These are phyloP conservation scores for Tricholoma matsutake DNA, from an alignment of 768 basidiomycete species.

Conservation along the genomic window DNA sequence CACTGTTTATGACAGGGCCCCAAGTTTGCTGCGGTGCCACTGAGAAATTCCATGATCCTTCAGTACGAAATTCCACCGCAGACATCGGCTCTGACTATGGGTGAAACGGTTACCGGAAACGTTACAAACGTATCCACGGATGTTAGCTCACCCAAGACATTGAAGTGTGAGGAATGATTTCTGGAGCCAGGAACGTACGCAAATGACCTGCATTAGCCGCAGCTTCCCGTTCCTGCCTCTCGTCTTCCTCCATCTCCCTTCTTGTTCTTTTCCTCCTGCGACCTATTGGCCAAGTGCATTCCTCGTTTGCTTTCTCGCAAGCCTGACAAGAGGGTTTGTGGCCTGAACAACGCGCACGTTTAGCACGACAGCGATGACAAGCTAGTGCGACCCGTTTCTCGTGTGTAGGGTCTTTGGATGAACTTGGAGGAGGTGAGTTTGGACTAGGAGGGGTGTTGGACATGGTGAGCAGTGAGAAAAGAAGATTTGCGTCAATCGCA, in stretches of 20 bases:
- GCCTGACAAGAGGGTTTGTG: constrained; percentile 14
- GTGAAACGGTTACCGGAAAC: background rate
- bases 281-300: constrained; percentile 13
- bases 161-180: background rate
- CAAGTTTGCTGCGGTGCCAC: constrained; percentile 3
- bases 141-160: background rate
- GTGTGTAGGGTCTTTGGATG: constrained; percentile 1
- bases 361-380: constrained; percentile 15
- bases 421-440: constrained; percentile 1
- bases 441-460: constrained; percentile 7
- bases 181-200: background rate
- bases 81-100: constrained; percentile 1
- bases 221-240: constrained; percentile 8
- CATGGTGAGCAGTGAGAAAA: background rate
- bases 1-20: constrained; percentile 1
- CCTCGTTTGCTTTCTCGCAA: constrained; percentile 13
- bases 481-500: background rate
- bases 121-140: background rate
- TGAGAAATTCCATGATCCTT: constrained; percentile 9
- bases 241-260: constrained; percentile 15
- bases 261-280: constrained; percentile 13
- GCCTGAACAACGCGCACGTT: constrained; percentile 15
- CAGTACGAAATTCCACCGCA: background rate
- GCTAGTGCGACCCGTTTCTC: constrained; percentile 17
- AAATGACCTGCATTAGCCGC: constrained; percentile 8